A percentile compares a stretch with the other conserved stretches of the same genome.
These are phyloP conservation scores for Aspergillus proliferans DNA, from an alignment of 2,329 filamentous ascomycete genomes.

Conservation along the genomic window DNA sequence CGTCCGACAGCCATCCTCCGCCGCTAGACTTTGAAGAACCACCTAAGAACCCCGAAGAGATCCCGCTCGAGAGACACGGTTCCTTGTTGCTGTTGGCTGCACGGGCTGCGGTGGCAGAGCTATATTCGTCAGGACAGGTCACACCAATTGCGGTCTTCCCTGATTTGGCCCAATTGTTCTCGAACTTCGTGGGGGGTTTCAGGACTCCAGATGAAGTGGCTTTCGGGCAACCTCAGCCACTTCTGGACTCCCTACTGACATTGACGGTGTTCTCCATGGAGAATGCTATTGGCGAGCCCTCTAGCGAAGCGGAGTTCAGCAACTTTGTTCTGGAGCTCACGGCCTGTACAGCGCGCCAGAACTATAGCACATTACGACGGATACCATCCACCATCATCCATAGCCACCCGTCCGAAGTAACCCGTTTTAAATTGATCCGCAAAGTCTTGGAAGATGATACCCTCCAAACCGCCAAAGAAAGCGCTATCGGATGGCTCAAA, in stretches of 20 bases:
- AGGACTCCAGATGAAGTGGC: slow-evolving; percentile 30
- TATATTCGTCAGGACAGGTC: slow-evolving; percentile 41
- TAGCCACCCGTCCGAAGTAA: slow-evolving; percentile 47
- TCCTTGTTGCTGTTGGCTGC: slow-evolving; percentile 50
- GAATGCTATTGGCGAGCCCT: slow-evolving; percentile 39
- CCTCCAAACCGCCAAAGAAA: slow-evolving; percentile 50
- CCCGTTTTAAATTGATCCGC: slow-evolving; percentile 49
- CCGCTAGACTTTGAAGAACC: slow-evolving; percentile 50
- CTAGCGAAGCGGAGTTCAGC: slow-evolving; percentile 47
- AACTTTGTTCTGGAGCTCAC: slow-evolving; percentile 46
- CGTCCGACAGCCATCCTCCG: slow-evolving; percentile 32
- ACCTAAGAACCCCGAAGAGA: slow-evolving; percentile 47
- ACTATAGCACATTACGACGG: slow-evolving; percentile 30
- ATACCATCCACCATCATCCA: slow-evolving; percentile 39
- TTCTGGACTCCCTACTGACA: slow-evolving; percentile 50
- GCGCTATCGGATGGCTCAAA: slow-evolving; percentile 56
- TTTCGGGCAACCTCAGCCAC: slow-evolving; percentile 45
- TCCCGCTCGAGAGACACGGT: slow-evolving; percentile 52
- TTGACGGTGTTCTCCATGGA: slow-evolving; percentile 48
- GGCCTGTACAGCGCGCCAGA: slow-evolving; percentile 31
- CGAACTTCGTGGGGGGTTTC: slow-evolving; percentile 46
- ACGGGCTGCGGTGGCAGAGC: slow-evolving; percentile 43
- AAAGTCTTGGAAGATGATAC: slow-evolving; percentile 51
- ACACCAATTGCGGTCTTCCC: slow-evolving; percentile 46
- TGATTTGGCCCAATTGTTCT: slow-evolving; percentile 45